Evolutionary conservation across 768 basidiomycete genomes (phyloP).

Genomic region (Calocera cornea): DNA sequence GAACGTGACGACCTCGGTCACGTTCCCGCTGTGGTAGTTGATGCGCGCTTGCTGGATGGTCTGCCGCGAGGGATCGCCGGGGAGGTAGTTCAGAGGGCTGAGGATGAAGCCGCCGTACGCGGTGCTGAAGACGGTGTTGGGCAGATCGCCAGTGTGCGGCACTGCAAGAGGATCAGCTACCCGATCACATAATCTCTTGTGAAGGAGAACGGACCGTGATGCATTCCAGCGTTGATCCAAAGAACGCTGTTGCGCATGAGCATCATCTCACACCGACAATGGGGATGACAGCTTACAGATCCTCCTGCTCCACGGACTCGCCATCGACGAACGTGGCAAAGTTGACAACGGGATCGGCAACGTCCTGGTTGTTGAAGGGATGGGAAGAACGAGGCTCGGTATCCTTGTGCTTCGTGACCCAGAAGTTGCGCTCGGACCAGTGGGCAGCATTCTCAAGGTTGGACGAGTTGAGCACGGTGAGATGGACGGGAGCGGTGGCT

Average conservation of each 20-base stretch:
- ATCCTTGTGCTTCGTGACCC: conserved; percentile 21
- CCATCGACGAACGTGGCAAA: conserved; percentile 23
- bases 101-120: conserved; percentile 15
- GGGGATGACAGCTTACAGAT: conserved; percentile 13
- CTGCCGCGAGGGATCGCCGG: conserved; percentile 18
- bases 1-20: conserved; percentile 2
- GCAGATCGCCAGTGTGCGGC: conserved; percentile 20
- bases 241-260: background rate
- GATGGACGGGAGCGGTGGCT: conserved; percentile 16
- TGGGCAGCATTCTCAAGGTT: conserved; percentile 18
- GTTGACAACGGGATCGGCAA: conserved; percentile 20
- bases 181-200: background rate
- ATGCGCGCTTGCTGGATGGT: conserved; percentile 21
- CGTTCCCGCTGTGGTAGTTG: conserved; percentile 15
- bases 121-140: conserved; percentile 18
- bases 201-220: conserved; percentile 15
- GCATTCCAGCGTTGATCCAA: conserved; percentile 20
- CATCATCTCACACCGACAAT: conserved; percentile 7
- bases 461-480: conserved; percentile 20
- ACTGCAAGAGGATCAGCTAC: background rate
- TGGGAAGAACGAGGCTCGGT: conserved; percentile 15
- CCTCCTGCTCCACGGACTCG: conserved; percentile 24
- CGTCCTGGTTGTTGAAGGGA: conserved; percentile 17
- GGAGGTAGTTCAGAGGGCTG: conserved; percentile 24
- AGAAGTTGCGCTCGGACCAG: conserved; percentile 20